phyloP scores from a whole-genome alignment of 2,329 filamentous ascomycete genomes.

The Teratosphaeria viscida region DNA sequence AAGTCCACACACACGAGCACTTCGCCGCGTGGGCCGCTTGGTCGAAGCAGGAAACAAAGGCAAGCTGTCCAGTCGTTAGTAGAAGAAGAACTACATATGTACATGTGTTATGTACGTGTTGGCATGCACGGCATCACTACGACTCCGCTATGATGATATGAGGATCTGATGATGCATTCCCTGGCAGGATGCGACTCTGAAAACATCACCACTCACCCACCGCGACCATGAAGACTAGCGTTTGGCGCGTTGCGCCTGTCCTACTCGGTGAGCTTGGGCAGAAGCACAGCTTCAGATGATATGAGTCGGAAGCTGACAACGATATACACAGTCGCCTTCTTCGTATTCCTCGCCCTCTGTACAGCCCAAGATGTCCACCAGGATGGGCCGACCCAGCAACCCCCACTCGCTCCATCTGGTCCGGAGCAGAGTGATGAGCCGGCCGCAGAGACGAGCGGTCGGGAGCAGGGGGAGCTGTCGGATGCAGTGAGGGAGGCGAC shows the following conservation, averaged over 20 bases:
- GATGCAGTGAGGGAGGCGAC: conserved; percentile 26
- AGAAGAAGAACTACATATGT: neutral
- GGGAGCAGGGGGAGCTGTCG: conserved; percentile 2
- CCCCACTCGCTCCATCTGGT: conserved; percentile 3
- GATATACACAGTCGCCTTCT: conserved; percentile 9
- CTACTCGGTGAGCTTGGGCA: conserved; percentile 10
- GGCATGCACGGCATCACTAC: neutral
- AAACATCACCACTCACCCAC: neutral
- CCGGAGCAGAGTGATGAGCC: conserved; percentile 6
- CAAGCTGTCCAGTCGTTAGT: neutral
- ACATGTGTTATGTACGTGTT: neutral
- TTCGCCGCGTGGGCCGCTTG: neutral
- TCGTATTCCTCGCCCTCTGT: conserved; percentile 10
- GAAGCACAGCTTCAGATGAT: neutral
- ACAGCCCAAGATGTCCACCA: conserved; percentile 6
- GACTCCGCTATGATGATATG: neutral
- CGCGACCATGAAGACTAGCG: conserved; percentile 11
- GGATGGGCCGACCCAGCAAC: conserved; percentile 5
- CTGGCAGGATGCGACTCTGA: neutral
- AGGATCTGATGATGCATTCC: neutral
- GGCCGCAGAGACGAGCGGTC: neutral
- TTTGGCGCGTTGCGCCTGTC: conserved; percentile 14
- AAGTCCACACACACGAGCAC: neutral
- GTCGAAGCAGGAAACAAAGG: conserved; percentile 1
- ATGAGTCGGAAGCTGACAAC: conserved; percentile 2